Evolutionary conservation across 805 yeast genomes (phyloP).

Genomic region (Sungouiozyma intestinalis): DNA sequence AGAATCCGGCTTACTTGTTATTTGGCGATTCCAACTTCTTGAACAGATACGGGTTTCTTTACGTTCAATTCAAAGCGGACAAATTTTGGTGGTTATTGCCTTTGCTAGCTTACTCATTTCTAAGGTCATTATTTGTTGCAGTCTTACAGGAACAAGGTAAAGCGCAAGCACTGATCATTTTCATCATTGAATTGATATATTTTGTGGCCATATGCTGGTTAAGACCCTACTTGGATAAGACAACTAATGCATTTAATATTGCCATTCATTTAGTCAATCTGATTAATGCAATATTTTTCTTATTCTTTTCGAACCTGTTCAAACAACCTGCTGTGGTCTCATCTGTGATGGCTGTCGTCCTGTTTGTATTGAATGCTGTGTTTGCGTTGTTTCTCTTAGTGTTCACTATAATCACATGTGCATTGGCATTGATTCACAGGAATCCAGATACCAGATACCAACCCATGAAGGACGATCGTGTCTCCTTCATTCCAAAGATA

Average conservation of each 20-base stretch:
- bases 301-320: constrained; percentile 81
- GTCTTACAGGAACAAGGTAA: constrained; percentile 74
- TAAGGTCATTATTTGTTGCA: constrained; percentile 78
- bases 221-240: constrained; percentile 88
- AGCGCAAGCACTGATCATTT: constrained; percentile 67
- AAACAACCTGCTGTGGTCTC: constrained; percentile 80
- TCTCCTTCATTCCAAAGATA: constrained; percentile 76
- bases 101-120: constrained; percentile 51
- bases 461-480: constrained; percentile 94
- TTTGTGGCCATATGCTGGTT: constrained; percentile 53
- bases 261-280: constrained; percentile 70
- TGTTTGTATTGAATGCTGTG: constrained; percentile 81
- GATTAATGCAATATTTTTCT: constrained; percentile 73
- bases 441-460: constrained; percentile 94
- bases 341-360: constrained; percentile 83
- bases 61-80: constrained; percentile 83
- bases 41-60: constrained; percentile 84
- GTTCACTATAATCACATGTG: constrained; percentile 81
- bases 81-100: constrained; percentile 73
- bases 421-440: constrained; percentile 71
- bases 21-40: constrained; percentile 75
- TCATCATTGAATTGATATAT: constrained; percentile 65
- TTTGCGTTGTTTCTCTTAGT: constrained; percentile 74
- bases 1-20: constrained; percentile 85
- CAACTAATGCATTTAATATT: constrained; percentile 90